Conservation (phyloP, 805 yeast species). For the Pichia membranifaciens region DNA sequence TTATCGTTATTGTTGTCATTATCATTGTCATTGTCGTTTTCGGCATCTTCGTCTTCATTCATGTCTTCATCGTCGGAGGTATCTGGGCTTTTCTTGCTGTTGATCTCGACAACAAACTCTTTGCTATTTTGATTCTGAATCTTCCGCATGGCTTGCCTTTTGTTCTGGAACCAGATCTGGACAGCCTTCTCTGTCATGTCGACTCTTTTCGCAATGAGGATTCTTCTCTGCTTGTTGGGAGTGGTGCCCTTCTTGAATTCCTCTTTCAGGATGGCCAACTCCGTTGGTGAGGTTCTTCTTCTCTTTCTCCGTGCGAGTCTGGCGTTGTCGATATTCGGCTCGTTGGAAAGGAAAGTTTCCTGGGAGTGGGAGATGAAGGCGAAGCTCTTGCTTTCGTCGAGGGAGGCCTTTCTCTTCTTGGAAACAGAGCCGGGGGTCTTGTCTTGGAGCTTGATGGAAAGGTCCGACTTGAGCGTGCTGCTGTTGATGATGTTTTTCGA, state of each 20-base stretch:
- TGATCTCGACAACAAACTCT: constrained; percentile 1
- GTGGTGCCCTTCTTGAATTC: constrained; percentile 75
- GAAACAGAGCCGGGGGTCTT: not conserved
- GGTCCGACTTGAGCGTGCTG: not conserved
- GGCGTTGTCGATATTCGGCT: constrained; percentile 83
- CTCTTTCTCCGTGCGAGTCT: constrained; percentile 90
- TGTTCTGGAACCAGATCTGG: constrained; percentile 98
- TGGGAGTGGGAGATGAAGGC: constrained; percentile 95
- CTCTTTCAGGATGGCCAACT: constrained; percentile 69
- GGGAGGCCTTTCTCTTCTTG: constrained; percentile 16
- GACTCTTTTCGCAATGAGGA: constrained; percentile 72
- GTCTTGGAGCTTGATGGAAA: not conserved
- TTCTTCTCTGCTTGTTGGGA: constrained; percentile 72
- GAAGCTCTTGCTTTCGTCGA: constrained; percentile 38
- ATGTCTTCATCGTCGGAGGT: not conserved
- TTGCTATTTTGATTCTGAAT: not conserved
- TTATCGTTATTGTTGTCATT: not conserved
- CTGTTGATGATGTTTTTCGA: not conserved
- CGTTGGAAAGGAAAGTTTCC: constrained; percentile 75
- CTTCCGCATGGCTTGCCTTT: constrained; percentile 74
- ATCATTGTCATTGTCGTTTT: not conserved
- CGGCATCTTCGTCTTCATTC: not conserved
- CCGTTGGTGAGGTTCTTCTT: constrained; percentile 89
- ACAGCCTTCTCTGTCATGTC: constrained; percentile 97
- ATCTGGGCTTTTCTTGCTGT: not conserved